Base-by-base conservation (phyloP, 208 protist species). In the Leishmania mexicana region DNA sequence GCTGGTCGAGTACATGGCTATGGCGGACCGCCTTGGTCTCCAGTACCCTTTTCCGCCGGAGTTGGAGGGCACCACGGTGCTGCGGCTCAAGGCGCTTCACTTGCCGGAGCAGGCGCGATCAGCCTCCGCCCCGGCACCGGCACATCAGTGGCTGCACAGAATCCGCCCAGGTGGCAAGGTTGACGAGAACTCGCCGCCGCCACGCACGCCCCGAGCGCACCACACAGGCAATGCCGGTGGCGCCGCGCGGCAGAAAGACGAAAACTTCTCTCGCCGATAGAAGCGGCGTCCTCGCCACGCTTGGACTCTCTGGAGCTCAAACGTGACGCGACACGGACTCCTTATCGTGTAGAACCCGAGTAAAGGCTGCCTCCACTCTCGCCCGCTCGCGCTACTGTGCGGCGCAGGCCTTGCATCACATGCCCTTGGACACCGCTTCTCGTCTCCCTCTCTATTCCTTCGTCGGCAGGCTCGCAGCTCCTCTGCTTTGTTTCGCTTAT, bases 1-100 rank as follows among this genome's bases (percentile, higher is more conserved):
- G 89, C 81, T 97, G 3, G 88, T 83, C 7, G 93, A 96, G 86
- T 96, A 96, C 87, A 96, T 96, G 92, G 93, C 93, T 1, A 85
- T 96, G 83, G 88, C 90, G 3, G 95, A 97, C 75, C 91, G 95
- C 8, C 84, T 97, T 3, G 95, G 95, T 5, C 75, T 97, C 40
- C 84, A 84, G 35, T 97, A 97, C 81, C 95, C 95, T 28, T 96
- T 97, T 71, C 89, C 93, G 5, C 73, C 85, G 0, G 88, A 94
- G 68, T 81, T 96, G 60, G 92, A 95, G 70, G 88, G 89, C 7
- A 57, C 87, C 15, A 90, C 90, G 28, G 87, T 95, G 62, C 67
- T 96, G 60, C 88, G 92, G 6, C 85, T 96, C 24, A 89, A 86
- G 57, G 81, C 93, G 31, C 65, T 95, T 40, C 85, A 89, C 75